Evolutionary conservation across 2,329 filamentous ascomycete genomes (phyloP).

Genomic region (Phymatotrichopsis omnivora): DNA sequence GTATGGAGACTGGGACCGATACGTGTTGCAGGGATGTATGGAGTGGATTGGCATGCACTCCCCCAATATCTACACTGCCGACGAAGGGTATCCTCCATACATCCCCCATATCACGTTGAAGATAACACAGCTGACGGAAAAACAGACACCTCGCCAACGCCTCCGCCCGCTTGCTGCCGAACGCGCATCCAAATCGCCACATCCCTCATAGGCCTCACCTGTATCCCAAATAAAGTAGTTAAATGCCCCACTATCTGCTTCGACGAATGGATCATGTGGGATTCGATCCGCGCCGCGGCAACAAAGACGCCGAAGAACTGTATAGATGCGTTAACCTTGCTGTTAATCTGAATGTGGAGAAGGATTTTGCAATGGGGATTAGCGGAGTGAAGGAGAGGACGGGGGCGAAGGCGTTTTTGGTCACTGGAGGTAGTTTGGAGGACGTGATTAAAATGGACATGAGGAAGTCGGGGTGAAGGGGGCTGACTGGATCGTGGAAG

Average conservation of each 20-base stretch:
- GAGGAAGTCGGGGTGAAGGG: no score
- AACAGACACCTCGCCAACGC: conserved; percentile 43
- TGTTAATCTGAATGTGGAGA: no score
- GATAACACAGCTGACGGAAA: conserved; percentile 38
- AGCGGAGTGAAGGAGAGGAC: no score
- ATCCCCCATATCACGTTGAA: conserved; percentile 34
- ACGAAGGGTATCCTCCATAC: conserved; percentile 34
- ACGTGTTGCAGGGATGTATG: conserved; percentile 61
- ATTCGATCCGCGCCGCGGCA: conserved; percentile 61
- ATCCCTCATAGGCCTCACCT: conserved; percentile 60
- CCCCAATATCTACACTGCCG: conserved; percentile 66
- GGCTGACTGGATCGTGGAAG: no score
- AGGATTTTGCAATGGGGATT: no score
- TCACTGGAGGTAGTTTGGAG: no score
- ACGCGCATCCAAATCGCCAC: conserved; percentile 62
- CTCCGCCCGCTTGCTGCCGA: conserved; percentile 60
- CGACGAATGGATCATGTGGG: conserved; percentile 81
- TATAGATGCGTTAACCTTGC: no score
- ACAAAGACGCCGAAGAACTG: conserved; percentile 59
- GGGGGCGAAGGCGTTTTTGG: no score
- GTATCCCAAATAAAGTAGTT: conserved; percentile 58
- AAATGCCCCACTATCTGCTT: conserved; percentile 63
- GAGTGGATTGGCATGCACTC: conserved; percentile 66
- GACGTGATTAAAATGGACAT: no score
- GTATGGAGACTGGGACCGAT: conserved; percentile 58